Conservation (phyloP, 192 early-diverging fungal species). For the Gamsiella multidivaricata region DNA sequence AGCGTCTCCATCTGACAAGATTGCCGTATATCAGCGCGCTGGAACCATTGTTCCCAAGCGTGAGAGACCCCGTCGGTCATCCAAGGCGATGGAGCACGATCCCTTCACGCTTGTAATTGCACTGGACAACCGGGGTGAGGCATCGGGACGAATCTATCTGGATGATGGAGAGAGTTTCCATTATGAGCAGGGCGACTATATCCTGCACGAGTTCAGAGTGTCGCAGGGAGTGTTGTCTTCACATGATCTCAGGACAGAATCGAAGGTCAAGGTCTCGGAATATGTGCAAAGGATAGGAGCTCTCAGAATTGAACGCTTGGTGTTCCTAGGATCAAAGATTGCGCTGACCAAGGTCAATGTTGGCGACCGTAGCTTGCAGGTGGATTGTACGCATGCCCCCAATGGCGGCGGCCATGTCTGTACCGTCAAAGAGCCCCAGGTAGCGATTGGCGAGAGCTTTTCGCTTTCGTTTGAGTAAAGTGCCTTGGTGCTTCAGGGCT, state of each 20-base stretch:
- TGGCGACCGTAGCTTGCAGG: conserved; percentile 36
- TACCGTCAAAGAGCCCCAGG: conserved; percentile 42
- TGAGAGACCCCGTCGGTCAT: conserved; percentile 86
- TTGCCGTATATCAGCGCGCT: conserved; percentile 90
- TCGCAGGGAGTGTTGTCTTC: conserved; percentile 56
- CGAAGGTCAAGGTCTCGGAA: neutral
- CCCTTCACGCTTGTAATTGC: conserved; percentile 93
- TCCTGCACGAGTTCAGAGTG: conserved; percentile 67
- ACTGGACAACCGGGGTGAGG: conserved; percentile 71
- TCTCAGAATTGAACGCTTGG: conserved; percentile 58
- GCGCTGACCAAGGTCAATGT: conserved; percentile 52
- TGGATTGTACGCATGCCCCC: conserved; percentile 35
- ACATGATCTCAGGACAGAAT: conserved; percentile 18
- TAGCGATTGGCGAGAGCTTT: conserved; percentile 39
- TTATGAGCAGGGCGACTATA: conserved; percentile 75
- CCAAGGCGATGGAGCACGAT: conserved; percentile 82
- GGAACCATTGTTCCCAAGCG: conserved; percentile 90
- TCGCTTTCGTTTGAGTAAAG: conserved; percentile 15
- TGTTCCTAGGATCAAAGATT: conserved; percentile 41
- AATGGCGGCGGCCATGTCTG: conserved; percentile 32
- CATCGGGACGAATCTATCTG: conserved; percentile 83
- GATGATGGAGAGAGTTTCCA: conserved; percentile 92
- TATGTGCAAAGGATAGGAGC: conserved; percentile 39
- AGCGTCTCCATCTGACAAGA: conserved; percentile 76
- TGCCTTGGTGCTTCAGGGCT: no score